These are phyloP conservation scores for Ceratorhiza oryzae-sativae DNA, from an alignment of 1,284 basidiomycete genomes.

Conservation along the genomic window DNA sequence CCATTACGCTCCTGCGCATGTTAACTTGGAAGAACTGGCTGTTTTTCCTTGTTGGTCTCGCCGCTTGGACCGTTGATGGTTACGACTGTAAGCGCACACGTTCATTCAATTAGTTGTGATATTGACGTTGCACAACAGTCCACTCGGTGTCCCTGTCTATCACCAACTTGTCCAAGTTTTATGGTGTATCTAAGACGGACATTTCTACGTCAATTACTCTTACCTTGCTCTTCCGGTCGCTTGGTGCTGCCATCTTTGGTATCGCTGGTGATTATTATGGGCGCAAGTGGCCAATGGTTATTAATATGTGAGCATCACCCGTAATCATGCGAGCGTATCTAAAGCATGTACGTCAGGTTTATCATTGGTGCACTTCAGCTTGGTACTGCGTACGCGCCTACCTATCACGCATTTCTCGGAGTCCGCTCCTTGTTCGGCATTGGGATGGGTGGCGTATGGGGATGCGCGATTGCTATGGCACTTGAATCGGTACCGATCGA, in stretches of 20 bases:
- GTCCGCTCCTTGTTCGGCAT: constrained; percentile 82
- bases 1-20: constrained; percentile 50
- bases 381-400: constrained; percentile 68
- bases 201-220: constrained; percentile 74
- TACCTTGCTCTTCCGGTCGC: constrained; percentile 87
- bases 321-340: constrained; percentile 48
- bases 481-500: constrained; percentile 92
- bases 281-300: constrained; percentile 89
- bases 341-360: constrained; percentile 49
- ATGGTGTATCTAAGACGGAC: constrained; percentile 44
- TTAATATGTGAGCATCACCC: constrained; percentile 72
- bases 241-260: constrained; percentile 78
- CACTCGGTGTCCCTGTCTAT: constrained; percentile 33
- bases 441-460: constrained; percentile 73
- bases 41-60: constrained; percentile 50
- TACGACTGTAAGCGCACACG: constrained; percentile 15
- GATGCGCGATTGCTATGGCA: constrained; percentile 68
- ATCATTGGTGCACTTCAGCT: constrained; percentile 53
- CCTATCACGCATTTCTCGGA: constrained; percentile 72
- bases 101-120: background rate
- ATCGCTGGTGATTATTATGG: constrained; percentile 85
- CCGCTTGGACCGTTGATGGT: constrained; percentile 41
- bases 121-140: constrained; percentile 5
- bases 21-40: constrained; percentile 50
- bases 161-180: constrained; percentile 30